Evolutionary conservation across 768 basidiomycete species (phyloP).

Genomic region (Hortiboletus flavorubellus): DNA sequence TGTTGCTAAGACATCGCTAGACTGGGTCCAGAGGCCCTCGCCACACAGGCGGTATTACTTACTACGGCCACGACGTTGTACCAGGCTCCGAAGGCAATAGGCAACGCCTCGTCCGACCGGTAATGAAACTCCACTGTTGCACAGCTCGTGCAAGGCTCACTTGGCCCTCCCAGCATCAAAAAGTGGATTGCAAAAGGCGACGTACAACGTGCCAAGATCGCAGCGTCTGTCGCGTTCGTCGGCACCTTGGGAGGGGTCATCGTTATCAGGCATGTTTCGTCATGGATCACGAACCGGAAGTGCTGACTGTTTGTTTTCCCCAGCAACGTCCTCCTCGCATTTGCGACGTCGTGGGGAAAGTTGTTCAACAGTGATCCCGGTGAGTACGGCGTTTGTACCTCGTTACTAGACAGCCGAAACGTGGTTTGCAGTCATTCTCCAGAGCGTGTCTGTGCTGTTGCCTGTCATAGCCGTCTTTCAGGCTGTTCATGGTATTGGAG

Average conservation of each 20-base stretch:
- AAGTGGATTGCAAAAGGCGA: conserved; percentile 22
- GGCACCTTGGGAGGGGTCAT: conserved; percentile 14
- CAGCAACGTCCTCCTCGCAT: conserved; percentile 43
- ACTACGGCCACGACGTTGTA: conserved; percentile 23
- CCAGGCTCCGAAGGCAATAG: conserved; percentile 21
- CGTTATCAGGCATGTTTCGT: conserved; percentile 6
- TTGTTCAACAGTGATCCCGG: conserved; percentile 57
- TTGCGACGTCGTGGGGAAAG: conserved; percentile 48
- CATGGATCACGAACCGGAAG: neutral
- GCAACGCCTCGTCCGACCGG: conserved; percentile 23
- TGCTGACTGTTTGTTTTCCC: neutral
- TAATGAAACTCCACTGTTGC: conserved; percentile 11
- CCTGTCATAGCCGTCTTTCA: conserved; percentile 38
- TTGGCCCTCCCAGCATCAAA: conserved; percentile 13
- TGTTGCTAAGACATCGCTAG: conserved; percentile 10
- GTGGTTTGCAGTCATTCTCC: conserved; percentile 36
- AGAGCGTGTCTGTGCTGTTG: conserved; percentile 48
- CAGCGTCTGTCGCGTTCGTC: conserved; percentile 15
- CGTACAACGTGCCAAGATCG: conserved; percentile 16
- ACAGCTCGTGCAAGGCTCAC: neutral
- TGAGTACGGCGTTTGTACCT: conserved; percentile 15
- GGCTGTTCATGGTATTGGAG: conserved; percentile 19
- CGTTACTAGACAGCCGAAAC: neutral
- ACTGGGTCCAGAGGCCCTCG: conserved; percentile 22
- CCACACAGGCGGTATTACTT: conserved; percentile 25